These are phyloP conservation scores for Fusarium albosuccineum DNA, from an alignment of 2,329 filamentous ascomycete species.

Conservation along the genomic window DNA sequence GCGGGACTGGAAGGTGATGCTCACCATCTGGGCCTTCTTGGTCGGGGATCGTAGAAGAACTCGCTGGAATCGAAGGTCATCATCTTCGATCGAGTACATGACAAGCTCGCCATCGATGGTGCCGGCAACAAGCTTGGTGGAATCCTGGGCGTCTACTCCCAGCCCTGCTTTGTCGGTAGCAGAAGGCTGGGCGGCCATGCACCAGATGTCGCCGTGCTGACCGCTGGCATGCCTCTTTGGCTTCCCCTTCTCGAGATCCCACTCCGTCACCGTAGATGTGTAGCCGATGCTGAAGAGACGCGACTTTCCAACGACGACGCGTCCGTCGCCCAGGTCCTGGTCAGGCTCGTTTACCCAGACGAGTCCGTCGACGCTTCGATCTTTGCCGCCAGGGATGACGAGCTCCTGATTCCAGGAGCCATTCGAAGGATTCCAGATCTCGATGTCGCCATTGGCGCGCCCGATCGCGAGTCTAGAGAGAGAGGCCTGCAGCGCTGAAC, in stretches of 20 bases:
- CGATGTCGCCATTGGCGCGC: slow-evolving; percentile 93
- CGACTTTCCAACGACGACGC: slow-evolving; percentile 75
- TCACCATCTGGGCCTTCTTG: slow-evolving; percentile 90
- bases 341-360: slow-evolving; percentile 92
- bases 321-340: slow-evolving; percentile 73
- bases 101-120: slow-evolving; percentile 93
- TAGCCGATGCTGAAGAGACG: slow-evolving; percentile 97
- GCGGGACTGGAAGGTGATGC: slow-evolving; percentile 88
- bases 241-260: slow-evolving; percentile 85
- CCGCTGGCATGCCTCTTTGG: slow-evolving; percentile 87
- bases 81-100: slow-evolving; percentile 86
- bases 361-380: slow-evolving; percentile 89
- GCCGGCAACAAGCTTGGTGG: slow-evolving; percentile 80
- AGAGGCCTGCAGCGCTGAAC: slow-evolving; percentile 63
- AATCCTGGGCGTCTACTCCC: slow-evolving; percentile 51
- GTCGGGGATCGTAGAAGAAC: slow-evolving; percentile 81
- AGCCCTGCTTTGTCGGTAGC: slow-evolving; percentile 40
- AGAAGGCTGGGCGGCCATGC: slow-evolving; percentile 85
- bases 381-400: slow-evolving; percentile 84
- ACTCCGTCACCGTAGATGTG: slow-evolving; percentile 92
- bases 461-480: slow-evolving; percentile 85
- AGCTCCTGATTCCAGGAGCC: slow-evolving; percentile 92
- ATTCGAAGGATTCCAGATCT: slow-evolving; percentile 93
- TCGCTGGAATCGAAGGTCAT: slow-evolving; percentile 83
- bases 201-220: slow-evolving; percentile 97